Base-by-base conservation (phyloP, 208 protist genomes). In the Crithidia acanthocephali region DNA sequence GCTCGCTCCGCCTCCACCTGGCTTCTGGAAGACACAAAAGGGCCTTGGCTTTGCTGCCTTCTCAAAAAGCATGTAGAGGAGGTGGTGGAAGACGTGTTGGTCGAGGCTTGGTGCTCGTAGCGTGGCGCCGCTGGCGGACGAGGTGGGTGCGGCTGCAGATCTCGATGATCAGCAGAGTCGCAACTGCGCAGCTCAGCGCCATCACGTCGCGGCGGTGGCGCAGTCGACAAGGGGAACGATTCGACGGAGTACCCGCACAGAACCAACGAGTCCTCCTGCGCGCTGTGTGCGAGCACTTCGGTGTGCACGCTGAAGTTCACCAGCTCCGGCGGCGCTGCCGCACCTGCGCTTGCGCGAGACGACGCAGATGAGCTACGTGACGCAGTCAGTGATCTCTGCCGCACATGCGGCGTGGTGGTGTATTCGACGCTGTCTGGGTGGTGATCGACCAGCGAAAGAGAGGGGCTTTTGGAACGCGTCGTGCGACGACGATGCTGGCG, bases 291-390 rank as follows among this genome's bases (percentile, higher is more conserved):
- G 47, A 72, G 47, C 7, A 33, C 40, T 30, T 78, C 72, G 1
- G 72, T 72, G 25, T 72, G 65, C 57, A 78, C 59, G 44, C 72
- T 78, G 51, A 78, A 78, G 15, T 78, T 48, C 25, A 78, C 59
- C 44, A 78, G 25, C 20, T 72, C 59, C 13, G 66, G 72, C 13
- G 53, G 30, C 27, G 57, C 51, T 20, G 42, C 0, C 5, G 27
- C 45, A 35, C 22, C 56, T 23, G 56, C 20, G 3, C 48, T 28
- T 45, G n/a, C 13, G 22, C 11, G 4, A 8, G 55, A 60, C n/a
- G 56, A 48, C 9, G 35, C 20, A 27, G 56, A 61, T 15, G 40
- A 50, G 13, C 6, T 0, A 25, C 1, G 37, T 22, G 40, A 64
- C 1, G 27, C 22, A 37, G 7, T 18, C 2, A 27, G 27, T 42